These are phyloP conservation scores for Amanita pseudoporphyria DNA, from an alignment of 768 basidiomycete genomes.

Conservation along the genomic window DNA sequence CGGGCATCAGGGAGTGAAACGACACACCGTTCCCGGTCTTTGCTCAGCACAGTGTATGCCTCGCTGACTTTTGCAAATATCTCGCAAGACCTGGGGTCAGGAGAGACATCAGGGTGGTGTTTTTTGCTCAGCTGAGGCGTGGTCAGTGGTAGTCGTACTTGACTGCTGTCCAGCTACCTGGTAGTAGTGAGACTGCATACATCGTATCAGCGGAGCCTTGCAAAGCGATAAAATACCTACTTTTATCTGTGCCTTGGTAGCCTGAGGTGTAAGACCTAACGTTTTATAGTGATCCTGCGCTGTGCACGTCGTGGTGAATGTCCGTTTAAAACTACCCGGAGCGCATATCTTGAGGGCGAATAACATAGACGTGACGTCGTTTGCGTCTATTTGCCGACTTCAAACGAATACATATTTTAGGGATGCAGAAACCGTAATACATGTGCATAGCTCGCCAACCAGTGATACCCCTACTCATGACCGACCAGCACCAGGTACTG, in stretches of 20 bases:
- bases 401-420: slow-evolving; percentile 1
- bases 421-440: not conserved
- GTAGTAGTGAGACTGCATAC: slow-evolving; percentile 30
- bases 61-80: slow-evolving; percentile 31
- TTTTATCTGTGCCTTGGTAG: slow-evolving; percentile 35
- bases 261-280: slow-evolving; percentile 26
- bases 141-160: not conserved
- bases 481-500: slow-evolving; percentile 73
- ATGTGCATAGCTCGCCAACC: slow-evolving; percentile 3
- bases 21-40: slow-evolving; percentile 33
- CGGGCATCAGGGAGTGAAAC: not conserved
- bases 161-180: slow-evolving; percentile 17
- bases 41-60: slow-evolving; percentile 33
- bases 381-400: not conserved
- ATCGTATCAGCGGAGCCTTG: not conserved
- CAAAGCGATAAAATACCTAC: slow-evolving; percentile 12
- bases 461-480: slow-evolving; percentile 1
- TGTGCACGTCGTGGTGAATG: slow-evolving; percentile 17
- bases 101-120: slow-evolving; percentile 40
- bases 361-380: not conserved
- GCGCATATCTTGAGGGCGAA: not conserved
- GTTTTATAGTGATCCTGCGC: slow-evolving; percentile 28
- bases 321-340: not conserved
- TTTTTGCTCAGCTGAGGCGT: slow-evolving; percentile 30
- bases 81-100: slow-evolving; percentile 28